Evolutionary conservation across 768 basidiomycete genomes (phyloP).

Genomic region (Tephrocybe sp.): DNA sequence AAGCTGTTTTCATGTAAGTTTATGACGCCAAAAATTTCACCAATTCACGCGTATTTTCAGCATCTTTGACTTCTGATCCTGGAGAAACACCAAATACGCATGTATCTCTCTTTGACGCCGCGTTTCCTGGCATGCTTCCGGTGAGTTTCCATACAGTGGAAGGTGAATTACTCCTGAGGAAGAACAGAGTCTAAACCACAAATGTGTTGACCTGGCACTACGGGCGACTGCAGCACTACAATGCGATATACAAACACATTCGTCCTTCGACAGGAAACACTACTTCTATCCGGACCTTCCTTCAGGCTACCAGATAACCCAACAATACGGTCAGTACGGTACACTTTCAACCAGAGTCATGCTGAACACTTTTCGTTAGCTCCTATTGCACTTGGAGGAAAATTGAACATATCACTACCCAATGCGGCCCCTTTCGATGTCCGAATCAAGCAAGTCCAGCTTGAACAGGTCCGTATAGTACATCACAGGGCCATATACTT

Average conservation of each 20-base stretch:
- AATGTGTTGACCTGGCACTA: conserved; percentile 77
- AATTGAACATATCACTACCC: conserved; percentile 43
- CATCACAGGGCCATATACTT: not conserved
- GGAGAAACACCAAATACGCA: conserved; percentile 65
- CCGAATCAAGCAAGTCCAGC: conserved; percentile 91
- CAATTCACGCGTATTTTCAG: conserved; percentile 21
- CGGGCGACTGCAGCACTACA: conserved; percentile 80
- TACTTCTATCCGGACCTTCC: conserved; percentile 98
- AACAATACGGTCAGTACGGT: conserved; percentile 72
- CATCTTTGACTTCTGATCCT: conserved; percentile 38
- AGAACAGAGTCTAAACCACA: conserved; percentile 56
- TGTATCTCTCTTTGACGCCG: conserved; percentile 81
- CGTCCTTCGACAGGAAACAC: conserved; percentile 94
- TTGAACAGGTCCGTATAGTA: conserved; percentile 75
- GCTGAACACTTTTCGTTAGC: conserved; percentile 41
- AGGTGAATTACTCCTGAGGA: not conserved
- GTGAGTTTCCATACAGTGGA: conserved; percentile 41
- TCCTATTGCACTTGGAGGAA: conserved; percentile 74
- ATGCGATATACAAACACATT: conserved; percentile 61
- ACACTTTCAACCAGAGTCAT: not conserved
- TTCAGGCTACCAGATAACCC: conserved; percentile 95
- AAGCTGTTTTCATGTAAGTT: conserved; percentile 81
- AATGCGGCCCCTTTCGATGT: conserved; percentile 42
- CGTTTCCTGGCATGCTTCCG: conserved; percentile 91
- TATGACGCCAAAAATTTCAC: not conserved